Percentiles rank a stretch among this genome's conserved stretches.
These are phyloP conservation scores for Amaranthus hypochondriacus DNA, from an alignment of 148 eudicot genomes.

Conservation along the genomic window DNA sequence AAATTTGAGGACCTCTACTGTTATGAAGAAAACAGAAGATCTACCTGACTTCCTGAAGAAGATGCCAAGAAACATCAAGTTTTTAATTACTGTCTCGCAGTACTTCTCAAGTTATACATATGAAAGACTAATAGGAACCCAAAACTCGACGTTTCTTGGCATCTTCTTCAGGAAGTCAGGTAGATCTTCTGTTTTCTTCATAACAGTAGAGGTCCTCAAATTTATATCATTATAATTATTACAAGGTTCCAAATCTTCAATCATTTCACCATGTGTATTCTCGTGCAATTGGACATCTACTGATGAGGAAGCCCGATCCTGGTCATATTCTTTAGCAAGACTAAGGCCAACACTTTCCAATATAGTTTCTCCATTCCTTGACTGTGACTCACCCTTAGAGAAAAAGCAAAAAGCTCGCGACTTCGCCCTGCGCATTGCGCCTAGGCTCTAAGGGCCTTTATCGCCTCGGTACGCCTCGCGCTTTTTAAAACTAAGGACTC, in stretches of 20 bases:
- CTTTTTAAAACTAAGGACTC: not conserved
- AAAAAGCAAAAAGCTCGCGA: no score
- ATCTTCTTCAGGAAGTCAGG: slow-evolving; percentile 31
- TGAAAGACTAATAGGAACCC: slow-evolving; percentile 70
- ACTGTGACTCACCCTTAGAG: not conserved
- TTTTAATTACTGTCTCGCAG: slow-evolving; percentile 51
- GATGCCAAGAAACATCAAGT: slow-evolving; percentile 38
- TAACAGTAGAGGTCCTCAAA: not conserved
- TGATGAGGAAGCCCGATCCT: not conserved
- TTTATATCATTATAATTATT: not conserved
- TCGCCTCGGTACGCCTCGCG: no score
- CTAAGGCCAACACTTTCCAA: not conserved
- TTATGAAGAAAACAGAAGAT: slow-evolving; percentile 11
- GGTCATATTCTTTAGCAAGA: slow-evolving; percentile 7
- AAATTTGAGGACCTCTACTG: not conserved
- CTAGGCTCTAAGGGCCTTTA: no score
- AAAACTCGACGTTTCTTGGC: slow-evolving; percentile 57
- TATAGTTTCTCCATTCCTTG: slow-evolving; percentile 13
- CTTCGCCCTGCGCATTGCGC: no score
- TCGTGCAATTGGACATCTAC: not conserved
- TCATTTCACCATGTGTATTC: not conserved
- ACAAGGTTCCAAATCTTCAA: not conserved
- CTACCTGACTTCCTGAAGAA: slow-evolving; percentile 28
- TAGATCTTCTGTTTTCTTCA: slow-evolving; percentile 11
- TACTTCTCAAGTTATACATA: slow-evolving; percentile 86